Evolutionary conservation across 2,329 filamentous ascomycete genomes (phyloP).

Genomic region (Bipolaris sorokiniana): DNA sequence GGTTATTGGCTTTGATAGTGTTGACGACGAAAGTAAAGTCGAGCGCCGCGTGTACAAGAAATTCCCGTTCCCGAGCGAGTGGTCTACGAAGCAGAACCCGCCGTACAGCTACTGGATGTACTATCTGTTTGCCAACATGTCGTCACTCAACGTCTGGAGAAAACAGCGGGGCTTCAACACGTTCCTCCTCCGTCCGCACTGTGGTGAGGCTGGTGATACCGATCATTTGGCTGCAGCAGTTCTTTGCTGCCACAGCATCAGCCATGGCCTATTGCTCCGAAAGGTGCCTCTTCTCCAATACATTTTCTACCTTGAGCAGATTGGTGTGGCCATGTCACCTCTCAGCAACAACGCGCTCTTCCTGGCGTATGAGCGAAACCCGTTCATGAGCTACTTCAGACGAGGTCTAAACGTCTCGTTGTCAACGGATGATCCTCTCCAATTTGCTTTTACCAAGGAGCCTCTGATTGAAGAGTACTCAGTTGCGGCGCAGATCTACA

Average conservation of each 20-base stretch:
- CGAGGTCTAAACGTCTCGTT: slow-evolving; percentile 93
- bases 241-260: slow-evolving; percentile 95
- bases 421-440: slow-evolving; percentile 94
- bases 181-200: slow-evolving; percentile 89
- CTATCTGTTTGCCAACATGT: slow-evolving; percentile 92
- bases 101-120: slow-evolving; percentile 99
- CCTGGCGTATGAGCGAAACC: slow-evolving; percentile 94
- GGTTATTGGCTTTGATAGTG: slow-evolving; percentile 95
- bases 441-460: slow-evolving; percentile 98
- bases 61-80: slow-evolving; percentile 86
- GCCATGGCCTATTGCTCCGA: slow-evolving; percentile 86
- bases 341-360: slow-evolving; percentile 97
- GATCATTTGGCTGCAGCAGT: slow-evolving; percentile 93
- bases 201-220: slow-evolving; percentile 94
- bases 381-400: slow-evolving; percentile 94
- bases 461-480: slow-evolving; percentile 98
- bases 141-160: slow-evolving; percentile 89
- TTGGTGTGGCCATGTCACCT: slow-evolving; percentile 99
- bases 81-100: slow-evolving; percentile 92
- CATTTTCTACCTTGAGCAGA: slow-evolving; percentile 96
- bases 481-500: slow-evolving; percentile 97
- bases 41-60: slow-evolving; percentile 95
- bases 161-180: slow-evolving; percentile 95
- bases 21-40: slow-evolving; percentile 97
- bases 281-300: slow-evolving; percentile 97